Conservation (phyloP, 1,284 basidiomycete genomes). For the Fomitiporia mediterranea region DNA sequence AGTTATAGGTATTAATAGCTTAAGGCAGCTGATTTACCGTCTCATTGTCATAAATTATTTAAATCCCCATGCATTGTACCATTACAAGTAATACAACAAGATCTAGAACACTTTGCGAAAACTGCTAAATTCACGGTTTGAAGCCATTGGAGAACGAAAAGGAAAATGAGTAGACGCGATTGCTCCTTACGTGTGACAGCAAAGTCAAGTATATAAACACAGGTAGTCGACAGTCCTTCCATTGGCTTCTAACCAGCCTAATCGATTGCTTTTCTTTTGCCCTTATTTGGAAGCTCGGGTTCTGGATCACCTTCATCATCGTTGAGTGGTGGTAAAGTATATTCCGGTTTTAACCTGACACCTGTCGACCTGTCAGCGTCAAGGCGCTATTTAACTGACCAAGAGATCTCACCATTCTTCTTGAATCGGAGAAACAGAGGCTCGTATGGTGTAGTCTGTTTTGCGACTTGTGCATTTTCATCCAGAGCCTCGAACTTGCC, state of each 20-base stretch:
- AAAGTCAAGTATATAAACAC: too few species aligned
- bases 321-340: constrained; percentile 37
- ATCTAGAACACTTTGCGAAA: too few species aligned
- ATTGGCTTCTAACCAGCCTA: too few species aligned
- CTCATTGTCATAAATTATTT: too few species aligned
- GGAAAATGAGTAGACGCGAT: too few species aligned
- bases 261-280: constrained; percentile 42
- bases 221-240: too few species aligned
- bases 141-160: too few species aligned
- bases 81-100: too few species aligned
- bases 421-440: constrained; percentile 60
- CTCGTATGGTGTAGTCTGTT: constrained; percentile 61
- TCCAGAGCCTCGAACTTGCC: constrained; percentile 49
- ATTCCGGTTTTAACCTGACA: constrained; percentile 41
- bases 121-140: too few species aligned
- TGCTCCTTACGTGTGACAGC: too few species aligned
- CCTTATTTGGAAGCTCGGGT: constrained; percentile 32
- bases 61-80: too few species aligned
- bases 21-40: too few species aligned
- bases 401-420: constrained; percentile 46
- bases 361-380: constrained; percentile 1
- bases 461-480: constrained; percentile 39
- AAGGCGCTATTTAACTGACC: constrained; percentile 11
- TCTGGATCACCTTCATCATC: constrained; percentile 42
- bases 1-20: not conserved